These are phyloP conservation scores for Trichosporon asahii DNA, from an alignment of 1,284 basidiomycete species.

Conservation along the genomic window DNA sequence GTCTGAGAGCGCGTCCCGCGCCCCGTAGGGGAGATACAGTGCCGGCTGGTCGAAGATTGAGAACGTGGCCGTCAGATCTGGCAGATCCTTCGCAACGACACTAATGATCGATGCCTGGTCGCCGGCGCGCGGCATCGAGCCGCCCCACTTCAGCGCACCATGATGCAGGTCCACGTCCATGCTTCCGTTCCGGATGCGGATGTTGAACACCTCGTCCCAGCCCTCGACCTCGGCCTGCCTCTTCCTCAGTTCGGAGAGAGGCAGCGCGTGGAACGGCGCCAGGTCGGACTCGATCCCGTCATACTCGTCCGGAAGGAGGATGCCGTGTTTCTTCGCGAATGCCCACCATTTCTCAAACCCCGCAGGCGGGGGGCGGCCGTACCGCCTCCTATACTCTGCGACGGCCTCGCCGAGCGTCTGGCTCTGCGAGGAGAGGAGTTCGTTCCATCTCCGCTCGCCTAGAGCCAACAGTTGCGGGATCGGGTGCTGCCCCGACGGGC, in stretches of 20 bases:
- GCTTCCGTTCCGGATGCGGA: slow-evolving; percentile 37
- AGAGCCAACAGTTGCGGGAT: slow-evolving; percentile 72
- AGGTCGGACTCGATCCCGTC: slow-evolving; percentile 75
- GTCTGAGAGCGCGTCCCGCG: slow-evolving; percentile 49
- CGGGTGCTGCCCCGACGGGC: slow-evolving; percentile 59
- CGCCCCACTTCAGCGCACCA: slow-evolving; percentile 44
- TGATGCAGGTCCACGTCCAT: slow-evolving; percentile 35
- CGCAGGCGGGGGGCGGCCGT: slow-evolving; percentile 70
- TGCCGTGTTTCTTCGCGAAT: slow-evolving; percentile 66
- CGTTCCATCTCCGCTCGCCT: slow-evolving; percentile 67
- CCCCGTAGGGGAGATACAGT: slow-evolving; percentile 52
- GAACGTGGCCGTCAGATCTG: slow-evolving; percentile 52
- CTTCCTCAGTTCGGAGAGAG: slow-evolving; percentile 65
- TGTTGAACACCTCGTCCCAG: slow-evolving; percentile 45
- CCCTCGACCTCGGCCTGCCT: slow-evolving; percentile 58
- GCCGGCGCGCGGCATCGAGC: slow-evolving; percentile 38
- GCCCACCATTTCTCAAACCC: slow-evolving; percentile 87
- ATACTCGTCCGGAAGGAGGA: slow-evolving; percentile 84
- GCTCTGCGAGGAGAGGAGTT: slow-evolving; percentile 68
- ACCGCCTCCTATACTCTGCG: slow-evolving; percentile 69
- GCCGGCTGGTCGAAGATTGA: slow-evolving; percentile 55
- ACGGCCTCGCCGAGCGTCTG: slow-evolving; percentile 68
- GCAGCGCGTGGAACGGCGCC: slow-evolving; percentile 71
- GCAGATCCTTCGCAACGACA: slow-evolving; percentile 45
- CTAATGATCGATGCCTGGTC: slow-evolving; percentile 37